Percentiles rank a stretch among this genome's conserved stretches.
phyloP scores from a whole-genome alignment of 768 basidiomycete genomes.

The Boletus speciosus region DNA sequence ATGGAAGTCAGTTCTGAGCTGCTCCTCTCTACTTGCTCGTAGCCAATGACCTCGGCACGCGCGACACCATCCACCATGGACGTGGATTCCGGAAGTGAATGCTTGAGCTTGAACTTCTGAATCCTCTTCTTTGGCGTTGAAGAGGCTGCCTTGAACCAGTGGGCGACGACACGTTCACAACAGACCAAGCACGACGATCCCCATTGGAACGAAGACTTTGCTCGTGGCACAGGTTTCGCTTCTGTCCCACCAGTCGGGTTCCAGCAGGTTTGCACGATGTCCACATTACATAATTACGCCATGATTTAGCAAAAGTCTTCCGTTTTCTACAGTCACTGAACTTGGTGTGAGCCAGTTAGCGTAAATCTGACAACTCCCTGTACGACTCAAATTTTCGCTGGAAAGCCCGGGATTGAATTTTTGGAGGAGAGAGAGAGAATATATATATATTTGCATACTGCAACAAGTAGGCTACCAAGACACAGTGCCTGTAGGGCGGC shows the following conservation, averaged over 20 bases:
- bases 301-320: background rate
- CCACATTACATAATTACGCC: background rate
- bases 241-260: background rate
- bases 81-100: background rate
- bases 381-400: no score
- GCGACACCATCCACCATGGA: background rate
- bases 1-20: background rate
- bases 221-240: background rate
- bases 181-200: no score
- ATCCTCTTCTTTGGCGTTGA: background rate
- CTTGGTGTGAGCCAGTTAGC: no score
- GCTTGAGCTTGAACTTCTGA: background rate
- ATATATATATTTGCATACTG: no score
- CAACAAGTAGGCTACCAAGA: no score
- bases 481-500: no score
- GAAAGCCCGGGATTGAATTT: no score
- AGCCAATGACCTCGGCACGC: background rate
- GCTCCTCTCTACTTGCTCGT: background rate
- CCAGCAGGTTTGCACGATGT: background rate
- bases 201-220: no score
- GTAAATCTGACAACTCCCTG: no score
- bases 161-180: background rate
- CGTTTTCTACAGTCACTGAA: background rate
- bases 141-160: background rate
- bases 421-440: no score